These are phyloP conservation scores for Venturia asperata DNA, from an alignment of 2,329 filamentous ascomycete genomes.

Conservation along the genomic window DNA sequence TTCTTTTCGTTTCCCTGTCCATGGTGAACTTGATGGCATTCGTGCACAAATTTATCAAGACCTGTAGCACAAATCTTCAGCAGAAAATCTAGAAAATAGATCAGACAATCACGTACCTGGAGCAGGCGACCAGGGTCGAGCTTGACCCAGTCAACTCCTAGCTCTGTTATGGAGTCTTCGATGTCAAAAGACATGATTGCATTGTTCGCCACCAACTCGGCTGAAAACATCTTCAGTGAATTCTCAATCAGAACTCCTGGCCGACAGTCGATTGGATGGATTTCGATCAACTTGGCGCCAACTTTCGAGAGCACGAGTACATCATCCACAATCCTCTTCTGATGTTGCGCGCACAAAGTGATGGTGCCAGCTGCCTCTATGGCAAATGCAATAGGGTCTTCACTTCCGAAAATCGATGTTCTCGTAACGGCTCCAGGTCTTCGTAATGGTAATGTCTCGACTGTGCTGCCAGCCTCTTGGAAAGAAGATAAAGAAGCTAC, in stretches of 20 bases:
- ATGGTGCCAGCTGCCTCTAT: constrained; percentile 35
- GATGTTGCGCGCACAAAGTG: constrained; percentile 18
- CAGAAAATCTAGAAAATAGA: neutral
- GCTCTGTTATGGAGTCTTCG: constrained; percentile 25
- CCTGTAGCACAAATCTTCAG: constrained; percentile 39
- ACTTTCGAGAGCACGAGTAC: constrained; percentile 20
- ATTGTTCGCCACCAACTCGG: constrained; percentile 28
- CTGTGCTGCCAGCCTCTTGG: neutral
- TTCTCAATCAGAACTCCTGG: constrained; percentile 26
- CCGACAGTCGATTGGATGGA: constrained; percentile 21
- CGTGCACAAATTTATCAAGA: constrained; percentile 60
- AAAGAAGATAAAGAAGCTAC: constrained; percentile 24
- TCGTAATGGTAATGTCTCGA: neutral
- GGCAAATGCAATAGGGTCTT: constrained; percentile 29
- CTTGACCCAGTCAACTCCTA: constrained; percentile 21
- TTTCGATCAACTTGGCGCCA: constrained; percentile 17
- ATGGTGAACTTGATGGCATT: constrained; percentile 65
- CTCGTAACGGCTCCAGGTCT: neutral
- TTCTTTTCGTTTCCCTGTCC: constrained; percentile 44
- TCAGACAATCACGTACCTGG: constrained; percentile 19
- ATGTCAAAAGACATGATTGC: constrained; percentile 26
- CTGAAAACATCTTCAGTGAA: constrained; percentile 31
- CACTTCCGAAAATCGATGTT: constrained; percentile 32
- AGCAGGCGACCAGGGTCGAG: constrained; percentile 20
- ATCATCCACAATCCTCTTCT: constrained; percentile 20